Base-by-base conservation (phyloP, 2,329 filamentous ascomycete genomes). In the Penicillium sp. region DNA sequence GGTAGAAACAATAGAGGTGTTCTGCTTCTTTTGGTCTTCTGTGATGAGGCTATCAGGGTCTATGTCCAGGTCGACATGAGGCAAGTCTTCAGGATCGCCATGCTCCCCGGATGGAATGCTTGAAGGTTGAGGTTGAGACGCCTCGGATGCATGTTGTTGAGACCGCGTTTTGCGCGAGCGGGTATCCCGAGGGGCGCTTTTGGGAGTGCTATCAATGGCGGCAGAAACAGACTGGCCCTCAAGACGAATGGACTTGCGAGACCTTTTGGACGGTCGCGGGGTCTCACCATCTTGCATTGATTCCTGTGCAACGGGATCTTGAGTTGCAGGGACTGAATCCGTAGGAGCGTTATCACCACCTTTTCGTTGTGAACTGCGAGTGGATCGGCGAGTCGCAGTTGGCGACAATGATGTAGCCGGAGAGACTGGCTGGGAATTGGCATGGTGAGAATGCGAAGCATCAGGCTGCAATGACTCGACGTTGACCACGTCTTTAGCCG, bases 241-340 rank as follows among this genome's bases (percentile, higher is more conserved):
- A 26, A 69, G 61, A 24, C 70, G 67, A 14, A 58, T 58, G 3
- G 72, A 74, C 47, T 69, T 69, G 38, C 63, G 63, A 4, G 58
- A 50, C 35, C 68, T 60, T 56, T 72, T 72, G 26, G 69, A 62
- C 22, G 67, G 61, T 18, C 61, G 64, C 20, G 62, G 57, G 3
- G 46, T 49, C 1, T 64, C 60, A n/a, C 39, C 3, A 32, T 54
- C 39, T 18, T 63, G 31, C 7, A 22, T 22, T 9, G 43, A 10
- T n/a, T 50, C 54, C 9, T 53, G 50, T 0, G 43, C 31, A 18
- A 45, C 46, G 6, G 44, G 29, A 16, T 37, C 8, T 11, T 50
- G 29, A 9, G 37, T 43, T 43, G 34, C 13, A n/a, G 45, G 18
- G 7, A 38, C 18, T 9, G 49, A n/a, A 5, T 51, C 43, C 16